These are phyloP conservation scores for Selenicereus undatus DNA, from an alignment of 148 eudicot species.

Conservation along the genomic window DNA sequence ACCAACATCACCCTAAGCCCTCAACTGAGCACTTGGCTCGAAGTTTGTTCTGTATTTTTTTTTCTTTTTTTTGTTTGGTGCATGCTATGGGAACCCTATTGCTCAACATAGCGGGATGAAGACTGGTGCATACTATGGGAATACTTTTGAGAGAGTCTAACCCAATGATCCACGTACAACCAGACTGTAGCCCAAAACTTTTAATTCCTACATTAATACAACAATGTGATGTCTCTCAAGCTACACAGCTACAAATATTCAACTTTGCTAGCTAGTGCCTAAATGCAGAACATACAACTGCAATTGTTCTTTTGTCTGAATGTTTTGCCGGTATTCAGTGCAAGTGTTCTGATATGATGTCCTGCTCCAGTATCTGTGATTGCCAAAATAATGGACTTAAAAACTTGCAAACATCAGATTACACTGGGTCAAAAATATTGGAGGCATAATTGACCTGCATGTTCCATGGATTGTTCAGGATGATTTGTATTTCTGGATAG, in stretches of 20 bases:
- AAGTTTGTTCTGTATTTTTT: too few species aligned
- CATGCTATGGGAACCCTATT: background rate
- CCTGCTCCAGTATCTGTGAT: background rate
- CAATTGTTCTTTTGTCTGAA: background rate
- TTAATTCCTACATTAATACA: conserved; percentile 3
- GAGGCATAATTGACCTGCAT: background rate
- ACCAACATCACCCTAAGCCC: too few species aligned
- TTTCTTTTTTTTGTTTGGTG: background rate
- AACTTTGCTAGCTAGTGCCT: background rate
- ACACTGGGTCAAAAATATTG: too few species aligned
- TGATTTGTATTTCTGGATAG: conserved; percentile 57
- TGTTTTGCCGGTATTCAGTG: background rate
- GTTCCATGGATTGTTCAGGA: conserved; percentile 15
- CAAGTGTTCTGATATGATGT: background rate
- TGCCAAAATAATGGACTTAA: background rate
- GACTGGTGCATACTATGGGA: background rate
- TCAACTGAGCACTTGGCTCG: too few species aligned
- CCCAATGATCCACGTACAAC: background rate
- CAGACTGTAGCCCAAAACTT: background rate
- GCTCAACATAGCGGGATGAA: too few species aligned
- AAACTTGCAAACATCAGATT: background rate
- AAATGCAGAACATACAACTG: background rate
- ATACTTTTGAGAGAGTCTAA: background rate
- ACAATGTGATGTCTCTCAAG: background rate
- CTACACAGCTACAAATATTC: background rate